Evolutionary conservation across 2,329 filamentous ascomycete genomes (phyloP), one percentile per base, ranked within the genome.

Genomic region (Dactylella cylindrospora): DNA sequence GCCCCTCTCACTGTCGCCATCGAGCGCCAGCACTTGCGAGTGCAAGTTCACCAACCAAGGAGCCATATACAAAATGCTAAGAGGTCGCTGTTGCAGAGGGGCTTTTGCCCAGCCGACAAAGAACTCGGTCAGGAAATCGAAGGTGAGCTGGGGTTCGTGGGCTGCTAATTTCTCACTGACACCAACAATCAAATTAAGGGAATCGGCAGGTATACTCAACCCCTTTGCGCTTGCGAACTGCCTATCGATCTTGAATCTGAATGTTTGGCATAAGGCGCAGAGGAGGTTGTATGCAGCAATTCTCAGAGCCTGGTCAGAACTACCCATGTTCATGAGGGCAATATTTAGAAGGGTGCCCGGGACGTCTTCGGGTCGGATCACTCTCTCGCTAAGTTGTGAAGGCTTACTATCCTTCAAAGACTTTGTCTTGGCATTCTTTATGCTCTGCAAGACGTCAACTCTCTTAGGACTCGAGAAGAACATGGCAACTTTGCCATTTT

Each of bases 61-160:
- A 4, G 83, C 80, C 80, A 86, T 84, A 69, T 86, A 86, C 4
- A 82, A 79, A 23, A 86, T 74, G 66, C 82, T 84, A 19, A 86
- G 70, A 0, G 83, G 81, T 66, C 84, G 82, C 68, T 86, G 84
- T 52, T 84, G 80, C 26, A 84, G 80, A 1, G 81, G 78, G 67
- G 85, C 83, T 67, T 82, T 84, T 66, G 84, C 82, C 84, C 84
- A 86, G 13, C 83, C 82, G 19, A 85, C 81, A 57, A 86, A 86
- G 69, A 86, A 86, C 67, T 86, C 84, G n/a, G 83, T 85, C 31
- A 86, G 69, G 67, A 86, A 86, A 68, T 86, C 84, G 5, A 78
- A 79, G 0, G 84, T 86, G 5, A 86, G 75, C 66, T 85, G 83
- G 17, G 84, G 81, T 68, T 86, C 83, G 15, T 82, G 78, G 23